Base-by-base conservation (phyloP, 257 asterid genomes). In the Jacaranda copaia region DNA sequence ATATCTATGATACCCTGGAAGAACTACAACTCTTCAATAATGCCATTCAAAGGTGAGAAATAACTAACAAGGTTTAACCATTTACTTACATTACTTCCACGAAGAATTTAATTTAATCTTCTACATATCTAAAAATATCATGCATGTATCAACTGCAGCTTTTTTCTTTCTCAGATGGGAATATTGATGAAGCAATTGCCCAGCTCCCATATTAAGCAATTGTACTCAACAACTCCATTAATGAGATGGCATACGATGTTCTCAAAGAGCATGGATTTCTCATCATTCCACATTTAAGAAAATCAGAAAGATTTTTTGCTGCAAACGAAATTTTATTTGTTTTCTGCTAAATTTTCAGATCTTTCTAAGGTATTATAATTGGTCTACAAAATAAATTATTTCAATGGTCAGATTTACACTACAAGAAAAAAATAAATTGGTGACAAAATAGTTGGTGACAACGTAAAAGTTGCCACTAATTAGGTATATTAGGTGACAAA, bases 11-110 rank as follows among this genome's bases (percentile, higher is more conserved):
- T 3, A 86, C 88, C 40, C 14, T 82, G 43, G 87, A 85, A 16
- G 87, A 85, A 74, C 66, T 86, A 14, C 75, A 74, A 53, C 78
- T 72, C 57, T 84, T 88, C 18, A 84, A 81, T 10, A n/a, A 83
- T 75, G 72, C 39, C 9, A 68, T 84, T 68, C 81, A 85, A 51
- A 84, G 89, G 92, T 86, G 1, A 25, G 32, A 25, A 25, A 25
- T 25, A 25, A 25, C 32, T 25, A 25, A 25, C 32, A 25, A 25
- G 2, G 32, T 25, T 25, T 25, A 25, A 25, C 32, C 32, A 25
- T 25, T 0, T 25, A 25, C 32, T 25, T 25, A 25, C 32, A 25
- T 25, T 25, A 25, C 32, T 25, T 25, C 1, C 32, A 25, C 32
- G 1, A 25, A 25, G 32, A 25, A 25, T 25, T 25, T 25, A 25